Conservation (phyloP, 306 rosid species). For the Prunus davidiana region DNA sequence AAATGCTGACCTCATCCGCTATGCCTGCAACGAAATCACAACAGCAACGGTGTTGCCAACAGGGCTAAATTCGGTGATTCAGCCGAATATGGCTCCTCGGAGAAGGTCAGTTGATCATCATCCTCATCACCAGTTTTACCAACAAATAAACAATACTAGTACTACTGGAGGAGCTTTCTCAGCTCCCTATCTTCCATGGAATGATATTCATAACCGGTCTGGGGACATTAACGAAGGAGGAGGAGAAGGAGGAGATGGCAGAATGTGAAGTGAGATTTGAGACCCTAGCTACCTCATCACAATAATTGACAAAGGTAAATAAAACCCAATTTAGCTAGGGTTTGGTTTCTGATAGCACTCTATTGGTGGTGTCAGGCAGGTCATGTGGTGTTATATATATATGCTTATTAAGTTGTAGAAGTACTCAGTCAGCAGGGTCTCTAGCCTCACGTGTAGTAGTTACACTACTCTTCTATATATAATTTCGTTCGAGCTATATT, state of each 20-base stretch:
- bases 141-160: conserved; percentile 10
- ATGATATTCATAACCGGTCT: conserved; percentile 11
- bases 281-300: conserved; percentile 11
- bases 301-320: conserved; percentile 14
- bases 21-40: conserved; percentile 58
- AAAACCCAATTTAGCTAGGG: conserved; percentile 14
- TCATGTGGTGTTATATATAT: neutral
- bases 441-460: conserved; percentile 5
- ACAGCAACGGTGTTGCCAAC: conserved; percentile 18
- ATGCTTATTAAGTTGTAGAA: neutral
- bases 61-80: neutral
- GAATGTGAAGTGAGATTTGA: neutral
- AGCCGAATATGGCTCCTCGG: conserved; percentile 24
- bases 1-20: conserved; percentile 76
- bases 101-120: conserved; percentile 35
- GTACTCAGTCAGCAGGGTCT: neutral
- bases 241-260: conserved; percentile 4
- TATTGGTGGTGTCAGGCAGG: neutral
- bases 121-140: conserved; percentile 39
- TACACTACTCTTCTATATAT: neutral
- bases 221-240: conserved; percentile 24
- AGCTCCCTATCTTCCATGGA: conserved; percentile 72
- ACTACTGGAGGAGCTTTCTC: conserved; percentile 27
- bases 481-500: neutral
- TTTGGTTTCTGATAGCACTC: neutral